Percentiles rank a stretch among this genome's conserved stretches.
Conservation (phyloP, 805 yeast species). For the Saccharomycopsis vini region DNA sequence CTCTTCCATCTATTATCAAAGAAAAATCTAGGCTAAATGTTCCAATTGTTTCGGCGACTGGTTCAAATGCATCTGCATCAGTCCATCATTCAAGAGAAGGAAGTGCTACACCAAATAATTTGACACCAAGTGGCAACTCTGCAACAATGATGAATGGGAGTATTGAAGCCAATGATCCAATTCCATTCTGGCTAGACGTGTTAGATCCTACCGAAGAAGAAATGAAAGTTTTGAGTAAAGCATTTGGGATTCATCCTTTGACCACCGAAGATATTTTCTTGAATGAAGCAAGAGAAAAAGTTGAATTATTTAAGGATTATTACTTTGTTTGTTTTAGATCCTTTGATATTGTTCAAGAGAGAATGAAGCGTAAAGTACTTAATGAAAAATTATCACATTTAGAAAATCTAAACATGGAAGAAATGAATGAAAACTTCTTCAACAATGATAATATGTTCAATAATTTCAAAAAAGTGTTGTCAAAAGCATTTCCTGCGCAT, state of each 20-base stretch:
- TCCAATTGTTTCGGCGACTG: slow-evolving; percentile 15
- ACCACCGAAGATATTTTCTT: slow-evolving; percentile 91
- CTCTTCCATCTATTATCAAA: slow-evolving; percentile 17
- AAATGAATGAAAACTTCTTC: slow-evolving; percentile 9
- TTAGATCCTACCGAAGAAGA: slow-evolving; percentile 93
- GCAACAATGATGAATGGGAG: not conserved
- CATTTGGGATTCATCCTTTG: slow-evolving; percentile 92
- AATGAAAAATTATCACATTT: slow-evolving; percentile 25
- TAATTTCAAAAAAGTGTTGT: too few relatives aligned
- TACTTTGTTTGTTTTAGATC: slow-evolving; percentile 86
- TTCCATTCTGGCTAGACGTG: slow-evolving; percentile 91
- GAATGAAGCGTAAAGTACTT: slow-evolving; percentile 30
- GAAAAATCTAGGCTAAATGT: not conserved
- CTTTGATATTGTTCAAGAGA: slow-evolving; percentile 72
- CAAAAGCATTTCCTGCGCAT: too few relatives aligned
- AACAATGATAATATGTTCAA: slow-evolving; percentile 1
- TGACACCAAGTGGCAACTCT: not conserved
- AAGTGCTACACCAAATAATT: slow-evolving; percentile 4
- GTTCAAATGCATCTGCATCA: slow-evolving; percentile 1
- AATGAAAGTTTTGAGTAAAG: slow-evolving; percentile 81
- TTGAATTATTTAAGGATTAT: slow-evolving; percentile 83
- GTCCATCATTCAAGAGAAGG: slow-evolving; percentile 8
- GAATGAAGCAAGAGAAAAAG: slow-evolving; percentile 93
- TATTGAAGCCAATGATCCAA: slow-evolving; percentile 27
- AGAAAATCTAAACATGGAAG: slow-evolving; percentile 12